phyloP scores from a whole-genome alignment of 305 asterid genomes.

The Lippia alba region DNA sequence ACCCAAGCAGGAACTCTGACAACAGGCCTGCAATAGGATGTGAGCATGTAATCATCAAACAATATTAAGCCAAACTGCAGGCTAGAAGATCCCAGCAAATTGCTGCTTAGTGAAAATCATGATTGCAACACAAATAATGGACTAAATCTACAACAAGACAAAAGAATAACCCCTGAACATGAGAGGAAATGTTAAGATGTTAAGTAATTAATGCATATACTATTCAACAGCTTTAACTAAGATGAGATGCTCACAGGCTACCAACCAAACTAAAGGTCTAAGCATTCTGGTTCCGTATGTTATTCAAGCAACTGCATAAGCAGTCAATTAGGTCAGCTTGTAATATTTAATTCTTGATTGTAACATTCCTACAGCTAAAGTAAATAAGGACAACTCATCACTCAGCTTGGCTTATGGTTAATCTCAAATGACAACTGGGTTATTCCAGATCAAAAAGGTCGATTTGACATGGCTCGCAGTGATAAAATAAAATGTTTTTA shows the following conservation, averaged over 20 bases:
- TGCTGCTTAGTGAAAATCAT: constrained; percentile 7
- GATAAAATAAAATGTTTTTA: neutral
- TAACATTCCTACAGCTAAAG: neutral
- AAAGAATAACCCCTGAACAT: too few relatives aligned
- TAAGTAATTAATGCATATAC: neutral
- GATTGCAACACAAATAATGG: constrained; percentile 27
- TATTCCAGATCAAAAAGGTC: neutral
- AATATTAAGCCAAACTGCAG: neutral
- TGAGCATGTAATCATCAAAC: constrained; percentile 37
- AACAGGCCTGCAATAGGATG: constrained; percentile 64
- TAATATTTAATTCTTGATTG: neutral
- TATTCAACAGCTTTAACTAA: too few relatives aligned
- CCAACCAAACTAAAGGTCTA: neutral
- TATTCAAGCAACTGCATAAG: neutral
- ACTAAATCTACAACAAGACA: constrained; percentile 17
- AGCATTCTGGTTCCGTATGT: neutral
- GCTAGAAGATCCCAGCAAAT: constrained; percentile 16
- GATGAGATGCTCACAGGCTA: too few relatives aligned
- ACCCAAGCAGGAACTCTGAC: constrained; percentile 61
- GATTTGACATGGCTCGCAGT: neutral
- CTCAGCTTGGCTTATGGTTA: neutral
- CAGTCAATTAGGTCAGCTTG: neutral
- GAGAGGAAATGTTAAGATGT: too few relatives aligned
- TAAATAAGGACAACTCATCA: neutral
- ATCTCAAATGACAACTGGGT: neutral